Conservation (phyloP, 129 eudicot species). For the Rutidosis leptorrhynchoides region DNA sequence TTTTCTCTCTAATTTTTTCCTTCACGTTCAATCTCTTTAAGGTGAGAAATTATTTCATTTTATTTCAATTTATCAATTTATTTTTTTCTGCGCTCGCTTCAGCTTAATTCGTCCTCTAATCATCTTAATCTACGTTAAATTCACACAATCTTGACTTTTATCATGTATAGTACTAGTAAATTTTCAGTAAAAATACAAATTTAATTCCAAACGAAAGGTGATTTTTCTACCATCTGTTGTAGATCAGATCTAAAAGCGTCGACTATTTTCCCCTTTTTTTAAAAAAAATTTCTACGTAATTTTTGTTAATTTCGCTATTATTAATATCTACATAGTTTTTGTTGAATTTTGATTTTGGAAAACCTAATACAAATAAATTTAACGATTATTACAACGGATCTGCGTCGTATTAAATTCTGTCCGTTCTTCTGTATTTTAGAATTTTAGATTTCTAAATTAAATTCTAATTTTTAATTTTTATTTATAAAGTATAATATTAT, state of each 20-base stretch:
- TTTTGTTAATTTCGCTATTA: too few relatives aligned
- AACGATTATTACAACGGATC: constrained; percentile 28
- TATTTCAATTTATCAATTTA: neutral
- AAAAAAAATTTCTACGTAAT: neutral
- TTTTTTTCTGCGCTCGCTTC: neutral
- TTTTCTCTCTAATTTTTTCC: neutral
- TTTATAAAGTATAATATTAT: neutral
- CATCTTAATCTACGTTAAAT: neutral
- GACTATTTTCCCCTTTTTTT: neutral
- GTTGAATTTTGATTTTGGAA: neutral
- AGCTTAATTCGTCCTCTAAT: neutral
- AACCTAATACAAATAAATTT: constrained; percentile 4
- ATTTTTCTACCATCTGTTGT: neutral
- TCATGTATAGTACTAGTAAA: neutral
- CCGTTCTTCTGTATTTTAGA: neutral
- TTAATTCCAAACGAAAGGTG: neutral
- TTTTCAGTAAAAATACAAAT: too few relatives aligned
- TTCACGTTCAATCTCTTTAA: constrained; percentile 1
- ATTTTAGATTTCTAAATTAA: neutral
- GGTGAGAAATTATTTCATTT: neutral
- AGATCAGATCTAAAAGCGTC: constrained; percentile 5
- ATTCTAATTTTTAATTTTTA: too few relatives aligned
- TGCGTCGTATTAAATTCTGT: constrained; percentile 15
- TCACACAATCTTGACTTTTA: neutral
- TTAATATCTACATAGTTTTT: neutral